phyloP scores from a whole-genome alignment of 2,329 filamentous ascomycete species.

The Aspergillus transmontanensis region DNA sequence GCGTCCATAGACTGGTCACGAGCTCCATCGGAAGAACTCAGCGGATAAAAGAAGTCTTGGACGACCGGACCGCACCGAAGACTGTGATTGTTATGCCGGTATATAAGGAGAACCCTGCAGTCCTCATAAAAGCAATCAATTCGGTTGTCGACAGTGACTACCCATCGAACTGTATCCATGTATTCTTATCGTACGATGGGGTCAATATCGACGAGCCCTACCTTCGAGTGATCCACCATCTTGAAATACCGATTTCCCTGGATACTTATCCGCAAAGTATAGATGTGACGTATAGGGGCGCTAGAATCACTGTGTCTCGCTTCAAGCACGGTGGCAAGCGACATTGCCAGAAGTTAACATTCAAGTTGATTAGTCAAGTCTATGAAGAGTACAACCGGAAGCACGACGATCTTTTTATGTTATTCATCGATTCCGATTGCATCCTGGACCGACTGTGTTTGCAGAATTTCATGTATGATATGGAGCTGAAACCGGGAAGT shows the following conservation, averaged over 20 bases:
- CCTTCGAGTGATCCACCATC: constrained; percentile 78
- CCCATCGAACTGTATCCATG: constrained; percentile 85
- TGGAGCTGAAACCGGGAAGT: constrained; percentile 94
- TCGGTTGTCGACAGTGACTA: constrained; percentile 95
- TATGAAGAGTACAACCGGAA: constrained; percentile 83
- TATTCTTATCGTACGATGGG: constrained; percentile 94
- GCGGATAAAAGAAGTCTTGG: constrained; percentile 79
- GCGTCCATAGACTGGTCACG: constrained; percentile 86
- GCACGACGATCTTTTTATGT: constrained; percentile 90
- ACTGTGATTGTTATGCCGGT: constrained; percentile 96
- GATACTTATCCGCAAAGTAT: constrained; percentile 85
- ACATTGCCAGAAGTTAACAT: constrained; percentile 90
- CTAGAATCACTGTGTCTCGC: constrained; percentile 84
- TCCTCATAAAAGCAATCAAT: constrained; percentile 82
- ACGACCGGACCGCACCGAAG: constrained; percentile 85
- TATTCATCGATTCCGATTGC: constrained; percentile 98
- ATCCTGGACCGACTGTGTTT: constrained; percentile 88
- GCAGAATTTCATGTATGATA: constrained; percentile 98
- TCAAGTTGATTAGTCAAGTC: constrained; percentile 88
- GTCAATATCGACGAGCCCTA: constrained; percentile 87
- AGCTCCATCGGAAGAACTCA: constrained; percentile 81
- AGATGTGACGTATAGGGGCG: constrained; percentile 80
- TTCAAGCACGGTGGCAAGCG: constrained; percentile 94
- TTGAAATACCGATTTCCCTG: constrained; percentile 74
- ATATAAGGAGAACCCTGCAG: constrained; percentile 85